These are phyloP conservation scores for Ramicandelaber brevisporus DNA, from an alignment of 192 early-diverging fungal genomes.

Conservation along the genomic window DNA sequence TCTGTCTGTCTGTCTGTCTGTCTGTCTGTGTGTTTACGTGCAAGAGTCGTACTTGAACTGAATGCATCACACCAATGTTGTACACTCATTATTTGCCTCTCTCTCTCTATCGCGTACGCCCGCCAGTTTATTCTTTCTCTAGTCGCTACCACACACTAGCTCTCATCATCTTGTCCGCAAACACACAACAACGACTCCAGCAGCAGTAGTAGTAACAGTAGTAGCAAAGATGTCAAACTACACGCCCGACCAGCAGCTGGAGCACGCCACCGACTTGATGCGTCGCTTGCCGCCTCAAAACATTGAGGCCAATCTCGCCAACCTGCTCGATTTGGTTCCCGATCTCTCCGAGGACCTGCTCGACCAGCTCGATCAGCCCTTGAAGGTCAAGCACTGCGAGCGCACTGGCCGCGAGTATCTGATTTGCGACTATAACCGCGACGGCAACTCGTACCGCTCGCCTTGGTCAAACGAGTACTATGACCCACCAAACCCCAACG, in stretches of 20 bases:
- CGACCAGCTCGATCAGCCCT: conserved; percentile 76
- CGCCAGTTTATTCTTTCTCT: no score
- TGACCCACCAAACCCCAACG: conserved; percentile 31
- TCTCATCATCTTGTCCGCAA: no score
- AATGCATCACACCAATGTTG: no score
- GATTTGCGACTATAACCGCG: conserved; percentile 88
- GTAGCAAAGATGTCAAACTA: no score
- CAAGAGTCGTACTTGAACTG: no score
- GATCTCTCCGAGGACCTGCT: conserved; percentile 77
- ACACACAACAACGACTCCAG: no score
- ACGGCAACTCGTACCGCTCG: conserved; percentile 81
- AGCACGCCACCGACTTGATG: conserved; percentile 93
- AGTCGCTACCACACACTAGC: no score
- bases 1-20: no score
- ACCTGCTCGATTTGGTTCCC: conserved; percentile 58
- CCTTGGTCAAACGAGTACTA: conserved; percentile 94
- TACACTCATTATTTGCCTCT: no score
- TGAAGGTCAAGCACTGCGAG: conserved; percentile 44
- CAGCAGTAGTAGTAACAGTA: no score
- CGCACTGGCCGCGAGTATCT: conserved; percentile 60
- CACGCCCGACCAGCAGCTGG: conserved; percentile 34
- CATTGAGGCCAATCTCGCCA: conserved; percentile 60
- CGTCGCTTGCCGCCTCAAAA: conserved; percentile 83
- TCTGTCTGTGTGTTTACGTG: no score
- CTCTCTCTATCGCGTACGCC: no score